Percentiles rank a stretch among this genome's conserved stretches.
These are phyloP conservation scores for Crithidia bombi DNA, from an alignment of 208 protist species.

Conservation along the genomic window DNA sequence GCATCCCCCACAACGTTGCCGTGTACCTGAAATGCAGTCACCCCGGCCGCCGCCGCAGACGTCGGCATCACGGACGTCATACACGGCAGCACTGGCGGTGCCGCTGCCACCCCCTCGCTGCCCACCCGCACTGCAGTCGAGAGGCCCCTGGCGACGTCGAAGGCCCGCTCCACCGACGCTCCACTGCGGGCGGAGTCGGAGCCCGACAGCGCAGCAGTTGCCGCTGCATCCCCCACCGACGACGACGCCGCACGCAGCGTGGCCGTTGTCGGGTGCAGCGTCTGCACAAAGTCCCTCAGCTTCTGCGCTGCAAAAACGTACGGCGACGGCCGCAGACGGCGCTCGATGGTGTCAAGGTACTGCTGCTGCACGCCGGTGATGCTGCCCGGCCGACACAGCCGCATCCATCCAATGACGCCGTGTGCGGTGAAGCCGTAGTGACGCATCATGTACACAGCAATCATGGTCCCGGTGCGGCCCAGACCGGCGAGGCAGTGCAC, in stretches of 20 bases:
- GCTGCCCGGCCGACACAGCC: slow-evolving; percentile 95
- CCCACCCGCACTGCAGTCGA: not conserved
- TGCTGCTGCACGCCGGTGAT: slow-evolving; percentile 97
- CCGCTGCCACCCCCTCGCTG: not conserved
- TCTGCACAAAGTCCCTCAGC: slow-evolving; percentile 14
- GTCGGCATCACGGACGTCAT: not conserved
- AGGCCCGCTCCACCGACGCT: not conserved
- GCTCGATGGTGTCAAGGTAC: slow-evolving; percentile 90
- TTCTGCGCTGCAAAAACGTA: slow-evolving; percentile 26
- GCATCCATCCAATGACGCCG: slow-evolving; percentile 94
- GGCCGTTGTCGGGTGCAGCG: not conserved
- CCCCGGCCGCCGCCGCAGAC: too few species aligned
- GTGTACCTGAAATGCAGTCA: slow-evolving; percentile 21
- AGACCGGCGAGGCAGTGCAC: slow-evolving; percentile 97
- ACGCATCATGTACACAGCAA: slow-evolving; percentile 93
- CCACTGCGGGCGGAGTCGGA: not conserved
- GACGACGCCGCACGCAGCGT: not conserved
- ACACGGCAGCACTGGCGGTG: not conserved
- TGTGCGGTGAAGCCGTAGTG: slow-evolving; percentile 92
- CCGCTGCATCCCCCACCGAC: not conserved
- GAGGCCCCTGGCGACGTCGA: not conserved
- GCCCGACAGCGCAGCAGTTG: not conserved
- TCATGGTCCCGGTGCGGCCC: slow-evolving; percentile 96
- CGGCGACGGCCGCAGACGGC: slow-evolving; percentile 49
- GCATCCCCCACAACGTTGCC: slow-evolving; percentile 33